A percentile compares a stretch with the other conserved stretches of the same genome.
Evolutionary conservation across 139 green algal species (phyloP).

Genomic region (Chlorella vulgaris): DNA sequence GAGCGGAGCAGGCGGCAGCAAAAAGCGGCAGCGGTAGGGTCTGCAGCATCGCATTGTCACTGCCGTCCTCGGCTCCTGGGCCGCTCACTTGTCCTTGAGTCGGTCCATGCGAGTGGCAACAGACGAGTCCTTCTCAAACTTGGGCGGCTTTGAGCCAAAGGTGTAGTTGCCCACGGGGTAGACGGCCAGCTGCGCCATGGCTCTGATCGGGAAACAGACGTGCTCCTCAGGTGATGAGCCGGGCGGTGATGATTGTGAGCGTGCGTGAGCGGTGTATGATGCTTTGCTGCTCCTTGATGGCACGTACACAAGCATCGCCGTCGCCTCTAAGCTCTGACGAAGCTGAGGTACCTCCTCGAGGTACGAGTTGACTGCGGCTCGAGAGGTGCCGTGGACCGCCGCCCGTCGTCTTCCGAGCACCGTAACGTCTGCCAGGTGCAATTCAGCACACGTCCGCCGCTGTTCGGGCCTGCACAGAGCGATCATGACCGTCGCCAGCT

Average conservation of each 20-base stretch:
- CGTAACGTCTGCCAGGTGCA: too few relatives aligned
- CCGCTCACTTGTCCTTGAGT: conserved; percentile 79
- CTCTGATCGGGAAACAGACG: background rate
- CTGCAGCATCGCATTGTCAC: background rate
- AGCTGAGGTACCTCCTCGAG: too few relatives aligned
- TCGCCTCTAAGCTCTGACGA: too few relatives aligned
- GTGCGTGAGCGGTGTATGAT: too few relatives aligned
- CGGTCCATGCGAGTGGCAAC: conserved; percentile 67
- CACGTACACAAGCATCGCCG: too few relatives aligned
- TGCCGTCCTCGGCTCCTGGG: background rate
- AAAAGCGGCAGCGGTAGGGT: background rate
- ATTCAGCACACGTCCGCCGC: too few relatives aligned
- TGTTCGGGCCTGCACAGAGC: too few relatives aligned
- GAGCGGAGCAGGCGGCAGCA: background rate
- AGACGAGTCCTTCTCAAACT: conserved; percentile 78
- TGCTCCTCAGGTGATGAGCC: background rate
- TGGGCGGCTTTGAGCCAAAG: conserved; percentile 86
- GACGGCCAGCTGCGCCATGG: conserved; percentile 55
- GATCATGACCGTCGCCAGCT: too few relatives aligned
- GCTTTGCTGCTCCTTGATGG: too few relatives aligned
- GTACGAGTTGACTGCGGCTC: too few relatives aligned
- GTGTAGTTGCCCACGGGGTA: conserved; percentile 89
- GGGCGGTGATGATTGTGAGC: background rate
- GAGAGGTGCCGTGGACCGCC: too few relatives aligned
- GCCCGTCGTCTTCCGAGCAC: too few relatives aligned